A percentile compares a stretch with the other conserved stretches of the same genome.
Conservation (phyloP, 176 grass and related monocot species). For the Puya raimondii region DNA sequence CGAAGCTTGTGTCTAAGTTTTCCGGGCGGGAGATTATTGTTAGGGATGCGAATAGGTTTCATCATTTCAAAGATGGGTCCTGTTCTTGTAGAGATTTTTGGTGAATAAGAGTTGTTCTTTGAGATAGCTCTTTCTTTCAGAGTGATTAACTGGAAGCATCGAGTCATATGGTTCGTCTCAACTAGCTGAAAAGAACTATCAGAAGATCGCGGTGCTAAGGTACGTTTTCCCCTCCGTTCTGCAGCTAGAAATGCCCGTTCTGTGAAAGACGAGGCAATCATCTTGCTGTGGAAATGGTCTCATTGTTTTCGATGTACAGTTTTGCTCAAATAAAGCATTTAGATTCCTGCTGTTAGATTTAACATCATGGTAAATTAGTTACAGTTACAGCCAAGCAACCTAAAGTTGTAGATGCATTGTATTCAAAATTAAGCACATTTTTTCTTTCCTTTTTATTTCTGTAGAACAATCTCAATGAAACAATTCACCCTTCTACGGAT, state of each 20-base stretch:
- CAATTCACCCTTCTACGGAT: too few species aligned
- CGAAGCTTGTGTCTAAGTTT: slow-evolving; percentile 41
- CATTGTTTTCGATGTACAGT: too few species aligned
- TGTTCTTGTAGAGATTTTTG: slow-evolving; percentile 62
- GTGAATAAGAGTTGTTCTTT: slow-evolving; percentile 18
- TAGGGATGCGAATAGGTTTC: slow-evolving; percentile 60
- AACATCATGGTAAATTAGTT: too few species aligned
- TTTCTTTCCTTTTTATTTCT: too few species aligned
- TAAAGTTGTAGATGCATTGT: too few species aligned
- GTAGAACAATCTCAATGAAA: too few species aligned
- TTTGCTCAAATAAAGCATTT: slow-evolving; percentile 4
- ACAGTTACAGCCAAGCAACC: too few species aligned
- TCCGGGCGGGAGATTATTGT: slow-evolving; percentile 46
- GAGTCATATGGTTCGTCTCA: not conserved
- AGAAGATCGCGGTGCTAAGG: not conserved
- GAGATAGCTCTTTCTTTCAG: not conserved
- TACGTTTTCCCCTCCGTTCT: slow-evolving; percentile 15
- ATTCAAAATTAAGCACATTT: too few species aligned
- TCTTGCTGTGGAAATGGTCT: too few species aligned
- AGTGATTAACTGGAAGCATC: not conserved
- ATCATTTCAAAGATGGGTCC: slow-evolving; percentile 51
- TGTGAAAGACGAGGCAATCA: too few species aligned
- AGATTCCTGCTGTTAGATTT: too few species aligned
- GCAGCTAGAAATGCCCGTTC: slow-evolving; percentile 8
- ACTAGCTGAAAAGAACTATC: not conserved